Conservation (phyloP, 2,329 filamentous ascomycete species). For the Rutstroemia sp. region DNA sequence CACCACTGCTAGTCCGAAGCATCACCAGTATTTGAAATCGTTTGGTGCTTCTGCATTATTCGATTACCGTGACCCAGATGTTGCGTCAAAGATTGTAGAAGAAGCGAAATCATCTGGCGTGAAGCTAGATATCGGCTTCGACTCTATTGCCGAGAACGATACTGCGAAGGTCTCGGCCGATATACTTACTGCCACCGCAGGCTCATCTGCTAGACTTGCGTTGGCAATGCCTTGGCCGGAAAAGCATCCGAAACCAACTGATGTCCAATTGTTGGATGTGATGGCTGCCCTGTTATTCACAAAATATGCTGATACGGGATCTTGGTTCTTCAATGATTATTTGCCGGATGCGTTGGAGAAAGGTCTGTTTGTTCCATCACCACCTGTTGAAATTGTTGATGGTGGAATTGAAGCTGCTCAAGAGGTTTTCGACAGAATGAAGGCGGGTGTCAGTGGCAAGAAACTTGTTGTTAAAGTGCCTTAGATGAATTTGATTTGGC, state of each 20-base stretch:
- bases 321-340: constrained; percentile 16
- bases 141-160: constrained; percentile 8
- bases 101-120: constrained; percentile 5
- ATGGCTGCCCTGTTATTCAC: neutral
- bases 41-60: constrained; percentile 36
- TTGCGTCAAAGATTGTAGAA: constrained; percentile 9
- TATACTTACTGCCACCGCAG: constrained; percentile 1
- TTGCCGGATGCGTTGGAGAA: constrained; percentile 10
- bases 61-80: constrained; percentile 30
- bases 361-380: constrained; percentile 11
- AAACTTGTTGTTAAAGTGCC: constrained; percentile 15
- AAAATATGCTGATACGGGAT: constrained; percentile 9
- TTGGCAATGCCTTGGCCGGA: constrained; percentile 5
- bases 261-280: constrained; percentile 7
- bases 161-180: constrained; percentile 4
- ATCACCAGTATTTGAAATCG: constrained; percentile 30
- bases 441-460: constrained; percentile 17
- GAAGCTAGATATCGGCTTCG: constrained; percentile 10
- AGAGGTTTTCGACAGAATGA: constrained; percentile 11
- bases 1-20: constrained; percentile 28
- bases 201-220: constrained; percentile 8
- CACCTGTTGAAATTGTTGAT: constrained; percentile 13
- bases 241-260: constrained; percentile 1
- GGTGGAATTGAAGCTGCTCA: constrained; percentile 12
- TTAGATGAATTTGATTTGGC: neutral